Evolutionary conservation across 352 stramenopile genomes (phyloP), one percentile per base, ranked within the genome.

Genomic region (Plasmopara viticola): DNA sequence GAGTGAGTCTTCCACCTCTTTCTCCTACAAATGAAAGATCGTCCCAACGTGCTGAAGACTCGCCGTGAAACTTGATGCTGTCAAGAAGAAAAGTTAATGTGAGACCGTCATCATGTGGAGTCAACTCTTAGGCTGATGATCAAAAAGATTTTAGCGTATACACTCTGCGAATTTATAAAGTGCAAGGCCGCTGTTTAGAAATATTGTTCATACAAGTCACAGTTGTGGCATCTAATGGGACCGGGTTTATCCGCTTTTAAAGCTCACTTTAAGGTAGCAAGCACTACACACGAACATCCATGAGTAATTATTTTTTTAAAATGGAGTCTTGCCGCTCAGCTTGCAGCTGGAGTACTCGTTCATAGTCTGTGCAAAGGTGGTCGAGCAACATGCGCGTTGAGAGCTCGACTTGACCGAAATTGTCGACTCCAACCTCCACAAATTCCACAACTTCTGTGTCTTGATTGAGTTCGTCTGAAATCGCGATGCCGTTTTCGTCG

Each of bases 321-420:
- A 18, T 15, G 6, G 37, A 41, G n/a, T 15, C 37, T 41, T 41
- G 37, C 37, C 6, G 37, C 25, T 69, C 48, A 1, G 60, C 60
- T 15, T 66, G 55, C 25, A 44, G 53, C 49, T 71, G 57, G 6
- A 91, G 62, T 56, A 84, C 65, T 29, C 66, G 68, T 48, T 94
- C 83, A 58, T 94, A 94, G 38, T 82, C 74, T 4, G 78, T 87
- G 55, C 84, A 92, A n/a, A 94, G 72, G 28, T 94, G 84, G 48
- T 94, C 81, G 14, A 88, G 64, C 10, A 94, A 70, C 84, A 94
- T 94, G 40, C 72, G 64, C 39, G 90, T 89, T 29, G 84, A 91
- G 8, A 94, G 72, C 52, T 87, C 70, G 9, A 91, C 72, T 41
- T 69, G 74, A 51, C 70, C 69, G 49, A 91, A 91, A 47, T 86